Evolutionary conservation across 2,329 filamentous ascomycete genomes (phyloP).

Genomic region (Colletotrichum liriopes): DNA sequence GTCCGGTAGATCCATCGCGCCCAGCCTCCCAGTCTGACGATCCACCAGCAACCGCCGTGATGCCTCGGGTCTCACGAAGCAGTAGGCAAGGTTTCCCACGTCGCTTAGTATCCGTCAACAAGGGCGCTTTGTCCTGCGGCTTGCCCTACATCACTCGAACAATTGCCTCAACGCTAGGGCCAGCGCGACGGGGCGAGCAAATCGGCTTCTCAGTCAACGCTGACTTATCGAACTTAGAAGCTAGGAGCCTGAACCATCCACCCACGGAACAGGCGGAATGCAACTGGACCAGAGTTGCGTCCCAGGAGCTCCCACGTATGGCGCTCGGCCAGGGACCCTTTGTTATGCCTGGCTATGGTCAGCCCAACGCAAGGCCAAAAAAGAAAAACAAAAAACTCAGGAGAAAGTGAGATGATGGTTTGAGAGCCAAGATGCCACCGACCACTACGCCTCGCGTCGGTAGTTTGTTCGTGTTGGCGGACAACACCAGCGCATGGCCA

Average conservation of each 20-base stretch:
- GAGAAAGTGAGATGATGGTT: not conserved
- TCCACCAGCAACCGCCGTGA: conserved; percentile 6
- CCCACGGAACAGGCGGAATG: conserved; percentile 11
- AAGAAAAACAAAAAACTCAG: not conserved
- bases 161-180: conserved; percentile 7
- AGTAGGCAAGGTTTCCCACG: not conserved
- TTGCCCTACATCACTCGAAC: conserved; percentile 1
- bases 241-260: conserved; percentile 9
- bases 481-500: conserved; percentile 18
- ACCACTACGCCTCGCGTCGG: conserved; percentile 5
- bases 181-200: conserved; percentile 1
- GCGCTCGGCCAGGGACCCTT: conserved; percentile 17
- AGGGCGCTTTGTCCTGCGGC: conserved; percentile 21
- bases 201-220: conserved; percentile 25
- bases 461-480: conserved; percentile 5
- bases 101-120: not conserved
- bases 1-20: conserved; percentile 35
- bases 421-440: conserved; percentile 6
- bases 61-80: not conserved
- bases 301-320: conserved; percentile 15
- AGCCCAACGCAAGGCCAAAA: conserved; percentile 24
- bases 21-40: conserved; percentile 21
- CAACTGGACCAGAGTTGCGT: conserved; percentile 28
- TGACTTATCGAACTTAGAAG: conserved; percentile 32
- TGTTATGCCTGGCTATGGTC: conserved; percentile 17